Evolutionary conservation across 1,284 basidiomycete species (phyloP).

Genomic region (Cutaneotrichosporon sp.): DNA sequence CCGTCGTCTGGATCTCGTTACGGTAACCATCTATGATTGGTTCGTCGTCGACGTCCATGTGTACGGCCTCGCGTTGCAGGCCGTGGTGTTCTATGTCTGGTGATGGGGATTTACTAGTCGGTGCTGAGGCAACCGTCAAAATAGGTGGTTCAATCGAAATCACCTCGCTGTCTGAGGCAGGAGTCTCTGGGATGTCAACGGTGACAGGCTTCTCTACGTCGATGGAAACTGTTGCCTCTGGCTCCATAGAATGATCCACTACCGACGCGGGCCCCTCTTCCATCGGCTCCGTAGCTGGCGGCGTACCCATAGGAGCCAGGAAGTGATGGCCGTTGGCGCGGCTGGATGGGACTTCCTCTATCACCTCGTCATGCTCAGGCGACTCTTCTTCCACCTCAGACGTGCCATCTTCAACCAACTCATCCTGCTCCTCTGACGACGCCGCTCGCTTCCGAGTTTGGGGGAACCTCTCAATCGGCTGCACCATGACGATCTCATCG

Average conservation of each 20-base stretch:
- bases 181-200: not conserved
- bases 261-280: not conserved
- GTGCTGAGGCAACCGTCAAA: not conserved
- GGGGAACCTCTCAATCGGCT: not conserved
- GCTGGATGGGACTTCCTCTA: not conserved
- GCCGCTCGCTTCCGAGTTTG: not conserved
- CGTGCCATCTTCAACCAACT: not conserved
- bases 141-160: not conserved
- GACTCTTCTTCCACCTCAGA: not conserved
- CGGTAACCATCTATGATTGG: slow-evolving; percentile 26
- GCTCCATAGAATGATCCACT: not conserved
- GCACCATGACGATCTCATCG: slow-evolving; percentile 36
- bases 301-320: not conserved
- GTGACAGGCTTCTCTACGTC: not conserved
- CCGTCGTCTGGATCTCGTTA: slow-evolving; percentile 41
- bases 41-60: slow-evolving; percentile 14
- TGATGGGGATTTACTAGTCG: not conserved
- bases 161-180: not conserved
- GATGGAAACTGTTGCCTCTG: not conserved
- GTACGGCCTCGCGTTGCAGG: slow-evolving; percentile 4
- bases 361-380: not conserved
- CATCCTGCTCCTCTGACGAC: not conserved
- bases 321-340: not conserved
- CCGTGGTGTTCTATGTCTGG: not conserved
- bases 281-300: not conserved